Base-by-base conservation (phyloP, 2,329 filamentous ascomycete genomes). In the Geosmithia morbida region DNA sequence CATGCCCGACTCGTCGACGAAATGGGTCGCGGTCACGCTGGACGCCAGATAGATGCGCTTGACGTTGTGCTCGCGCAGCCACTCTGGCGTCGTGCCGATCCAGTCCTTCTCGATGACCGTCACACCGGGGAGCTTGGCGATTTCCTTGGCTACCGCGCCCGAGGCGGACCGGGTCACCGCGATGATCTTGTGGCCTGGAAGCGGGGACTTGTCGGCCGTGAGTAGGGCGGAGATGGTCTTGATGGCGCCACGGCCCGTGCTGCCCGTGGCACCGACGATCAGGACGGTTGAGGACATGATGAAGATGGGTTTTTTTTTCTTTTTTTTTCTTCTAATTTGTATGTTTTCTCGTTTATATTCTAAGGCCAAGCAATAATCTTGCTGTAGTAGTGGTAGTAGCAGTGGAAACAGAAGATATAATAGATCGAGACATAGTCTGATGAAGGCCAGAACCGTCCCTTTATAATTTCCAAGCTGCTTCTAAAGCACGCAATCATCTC, bases 1-100 rank as follows among this genome's bases (percentile, higher is more conserved):
- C 47, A 69, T 66, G 0, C 57, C 53, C 0, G 63, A 61, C 47
- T 69, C 66, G 26, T 68, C 63, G 26, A 60, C 55, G 46, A 70
- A 70, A 17, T 67, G 62, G 3, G 48, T 60, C 0, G 63, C 60
- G 10, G 60, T 49, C 45, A 57, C 59, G 52, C 67, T 63, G 0
- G 65, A 51, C 18, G 67, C 66, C 42, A 70, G 62, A 47, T 67
- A 70, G 1, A 56, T 61, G 19, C 63, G 54, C 11, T 48, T 54
- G 1, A 70, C 61, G 2, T 62, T 45, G 6, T 63, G 55, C 13
- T 62, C 48, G 2, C 53, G 59, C n/a, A 70, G 60, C 67, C 66
- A 70, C 41, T 59, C 57, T 5, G 59, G n/a, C 6, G 55, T 63
- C 43, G 68, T 65, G 0, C 63, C 57, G 37, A 58, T 49, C 66